Evolutionary conservation across 495 filamentous ascomycete genomes (phyloP), one percentile per base, ranked within the genome.

Genomic region (Letharia lupina): DNA sequence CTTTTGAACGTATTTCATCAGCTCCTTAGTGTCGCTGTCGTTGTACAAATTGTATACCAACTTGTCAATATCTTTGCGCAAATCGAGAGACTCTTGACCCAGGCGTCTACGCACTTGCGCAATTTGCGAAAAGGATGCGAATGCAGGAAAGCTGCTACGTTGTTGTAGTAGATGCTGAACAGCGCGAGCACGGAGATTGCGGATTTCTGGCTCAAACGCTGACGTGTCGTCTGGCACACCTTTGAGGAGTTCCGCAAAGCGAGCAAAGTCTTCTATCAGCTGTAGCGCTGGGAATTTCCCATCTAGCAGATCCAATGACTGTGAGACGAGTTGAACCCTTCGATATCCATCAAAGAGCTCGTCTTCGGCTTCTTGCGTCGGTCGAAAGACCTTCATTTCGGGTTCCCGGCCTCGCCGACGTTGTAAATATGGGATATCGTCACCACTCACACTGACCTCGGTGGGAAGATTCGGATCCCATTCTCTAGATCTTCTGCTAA

Each of bases 81-180:
- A 41, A 11, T 50, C 45, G 20, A 70, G 23, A 23, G 68, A 67
- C 20, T 70, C 68, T 23, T 61, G 16, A 42, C 61, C 62, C 31
- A 70, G 47, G 8, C 31, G 15, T n/a, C 28, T 64, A 13, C 64
- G 66, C 15, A 63, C 59, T 45, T 67, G 40, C 60, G 64, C 63
- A 33, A 70, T 70, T 50, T 70, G 68, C 47, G 65, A 64, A 50
- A 67, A 70, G 5, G 68, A 70, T 47, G 68, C 61, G 35, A 70
- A 70, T 37, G 61, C 68, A 40, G 65, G 68, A 18, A 64, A 67
- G 41, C 47, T 63, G 16, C 47, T 64, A 28, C 62, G 60, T 37
- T 66, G 68, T 54, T 67, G 60, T 45, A 60, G 45, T 18, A 67
- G n/a, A 41, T 67, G 65, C 31, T 60, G 54, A 44, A 54, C 47